Evolutionary conservation across 306 rosid genomes (phyloP).

Genomic region (Myrica gale): DNA sequence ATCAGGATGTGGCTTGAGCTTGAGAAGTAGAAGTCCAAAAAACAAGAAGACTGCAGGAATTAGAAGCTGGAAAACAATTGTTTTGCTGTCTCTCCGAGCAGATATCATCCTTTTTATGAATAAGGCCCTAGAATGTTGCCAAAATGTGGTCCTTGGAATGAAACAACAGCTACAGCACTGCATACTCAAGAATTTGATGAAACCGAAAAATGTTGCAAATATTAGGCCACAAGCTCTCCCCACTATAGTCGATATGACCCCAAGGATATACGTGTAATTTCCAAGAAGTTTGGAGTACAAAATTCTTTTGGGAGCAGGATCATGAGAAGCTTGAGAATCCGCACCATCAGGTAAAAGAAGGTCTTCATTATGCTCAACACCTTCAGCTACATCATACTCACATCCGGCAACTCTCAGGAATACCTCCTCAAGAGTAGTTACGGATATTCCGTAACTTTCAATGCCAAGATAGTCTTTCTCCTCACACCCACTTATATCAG

Average conservation of each 20-base stretch:
- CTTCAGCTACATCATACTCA: slow-evolving; percentile 59
- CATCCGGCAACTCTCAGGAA: slow-evolving; percentile 92
- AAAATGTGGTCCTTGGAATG: slow-evolving; percentile 70
- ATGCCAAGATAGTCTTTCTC: slow-evolving; percentile 62
- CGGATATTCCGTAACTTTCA: slow-evolving; percentile 95
- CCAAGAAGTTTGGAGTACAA: slow-evolving; percentile 44
- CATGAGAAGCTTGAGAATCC: slow-evolving; percentile 49
- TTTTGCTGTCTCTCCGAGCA: slow-evolving; percentile 89
- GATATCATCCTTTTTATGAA: slow-evolving; percentile 79
- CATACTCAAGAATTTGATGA: slow-evolving; percentile 50
- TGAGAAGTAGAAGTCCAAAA: slow-evolving; percentile 81
- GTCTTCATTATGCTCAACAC: slow-evolving; percentile 43
- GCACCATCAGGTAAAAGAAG: slow-evolving; percentile 35
- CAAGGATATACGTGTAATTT: slow-evolving; percentile 51
- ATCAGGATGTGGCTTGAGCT: slow-evolving; percentile 99
- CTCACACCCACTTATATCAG: slow-evolving; percentile 36
- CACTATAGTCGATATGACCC: slow-evolving; percentile 51
- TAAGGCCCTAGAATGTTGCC: slow-evolving; percentile 85
- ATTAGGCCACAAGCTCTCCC: slow-evolving; percentile 62
- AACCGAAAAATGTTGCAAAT: slow-evolving; percentile 49
- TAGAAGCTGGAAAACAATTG: slow-evolving; percentile 85
- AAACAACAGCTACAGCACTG: slow-evolving; percentile 75
- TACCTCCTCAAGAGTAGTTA: slow-evolving; percentile 97
- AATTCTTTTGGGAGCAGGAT: slow-evolving; percentile 36
- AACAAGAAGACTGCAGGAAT: slow-evolving; percentile 85